phyloP scores from a whole-genome alignment of 2,329 filamentous ascomycete genomes.

The Ophiostoma sp. region DNA sequence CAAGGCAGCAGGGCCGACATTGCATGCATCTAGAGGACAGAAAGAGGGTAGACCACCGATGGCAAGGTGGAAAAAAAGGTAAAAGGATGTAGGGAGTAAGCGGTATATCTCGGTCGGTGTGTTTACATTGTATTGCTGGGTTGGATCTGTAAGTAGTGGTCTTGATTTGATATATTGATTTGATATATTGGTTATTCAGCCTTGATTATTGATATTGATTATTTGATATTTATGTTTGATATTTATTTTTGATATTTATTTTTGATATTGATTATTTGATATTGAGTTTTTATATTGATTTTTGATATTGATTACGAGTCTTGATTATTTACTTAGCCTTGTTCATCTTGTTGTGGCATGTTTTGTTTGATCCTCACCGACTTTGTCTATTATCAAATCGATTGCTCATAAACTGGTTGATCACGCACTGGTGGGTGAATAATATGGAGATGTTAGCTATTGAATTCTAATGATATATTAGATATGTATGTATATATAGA shows the following conservation, averaged over 20 bases:
- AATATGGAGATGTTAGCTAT: neutral
- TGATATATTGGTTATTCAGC: too few species aligned
- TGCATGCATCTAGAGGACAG: neutral
- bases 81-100: too few species aligned
- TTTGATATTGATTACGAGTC: too few species aligned
- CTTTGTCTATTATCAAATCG: neutral
- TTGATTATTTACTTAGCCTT: too few species aligned
- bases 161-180: neutral
- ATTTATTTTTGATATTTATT: too few species aligned
- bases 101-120: neutral
- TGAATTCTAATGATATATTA: too few species aligned
- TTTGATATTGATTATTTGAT: too few species aligned
- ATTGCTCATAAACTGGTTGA: neutral
- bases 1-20: neutral
- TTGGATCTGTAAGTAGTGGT: too few species aligned
- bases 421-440: neutral
- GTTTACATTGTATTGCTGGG: neutral
- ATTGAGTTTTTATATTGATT: neutral
- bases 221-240: too few species aligned
- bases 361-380: neutral
- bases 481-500: too few species aligned
- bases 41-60: neutral
- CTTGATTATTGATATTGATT: too few species aligned
- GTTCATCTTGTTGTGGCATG: neutral
- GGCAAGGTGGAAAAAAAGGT: neutral